Conservation (phyloP, 1,284 basidiomycete genomes). For the Wallemia ichthyophaga region DNA sequence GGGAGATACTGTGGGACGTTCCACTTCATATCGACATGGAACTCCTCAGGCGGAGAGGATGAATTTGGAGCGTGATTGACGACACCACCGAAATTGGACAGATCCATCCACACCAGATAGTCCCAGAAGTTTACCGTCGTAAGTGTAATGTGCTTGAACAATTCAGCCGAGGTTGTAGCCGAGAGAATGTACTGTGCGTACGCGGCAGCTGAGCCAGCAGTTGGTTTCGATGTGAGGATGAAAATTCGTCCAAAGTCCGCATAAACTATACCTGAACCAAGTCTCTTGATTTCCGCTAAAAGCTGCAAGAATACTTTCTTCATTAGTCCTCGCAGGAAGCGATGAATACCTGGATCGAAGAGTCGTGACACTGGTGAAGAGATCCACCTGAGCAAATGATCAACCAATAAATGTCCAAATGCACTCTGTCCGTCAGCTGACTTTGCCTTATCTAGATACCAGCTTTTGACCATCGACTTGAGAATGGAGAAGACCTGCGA, state of each 20-base stretch:
- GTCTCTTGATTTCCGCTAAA: conserved; percentile 78
- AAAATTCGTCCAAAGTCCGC: conserved; percentile 81
- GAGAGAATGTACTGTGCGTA: conserved; percentile 84
- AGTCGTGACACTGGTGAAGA: conserved; percentile 53
- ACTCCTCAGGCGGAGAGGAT: conserved; percentile 27
- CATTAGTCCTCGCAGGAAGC: conserved; percentile 87
- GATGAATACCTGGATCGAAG: conserved; percentile 77
- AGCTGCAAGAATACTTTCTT: conserved; percentile 91
- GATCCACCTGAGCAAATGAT: conserved; percentile 97
- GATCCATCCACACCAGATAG: conserved; percentile 83
- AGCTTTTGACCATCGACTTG: conserved; percentile 62
- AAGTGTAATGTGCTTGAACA: conserved; percentile 79
- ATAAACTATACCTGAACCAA: conserved; percentile 76
- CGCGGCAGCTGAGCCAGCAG: conserved; percentile 68
- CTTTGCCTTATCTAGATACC: conserved; percentile 58
- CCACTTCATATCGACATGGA: conserved; percentile 57
- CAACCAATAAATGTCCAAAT: conserved; percentile 22
- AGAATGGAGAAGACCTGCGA: conserved; percentile 60
- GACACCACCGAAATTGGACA: conserved; percentile 71
- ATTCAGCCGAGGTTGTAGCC: conserved; percentile 73
- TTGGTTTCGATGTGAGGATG: conserved; percentile 74
- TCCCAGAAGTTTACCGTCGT: conserved; percentile 77
- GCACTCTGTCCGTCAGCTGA: conserved; percentile 33
- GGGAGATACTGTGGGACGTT: conserved; percentile 83
- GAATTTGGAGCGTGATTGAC: conserved; percentile 47